These are phyloP conservation scores for Tubosaeta sp. DNA, from an alignment of 768 basidiomycete genomes.

Conservation along the genomic window DNA sequence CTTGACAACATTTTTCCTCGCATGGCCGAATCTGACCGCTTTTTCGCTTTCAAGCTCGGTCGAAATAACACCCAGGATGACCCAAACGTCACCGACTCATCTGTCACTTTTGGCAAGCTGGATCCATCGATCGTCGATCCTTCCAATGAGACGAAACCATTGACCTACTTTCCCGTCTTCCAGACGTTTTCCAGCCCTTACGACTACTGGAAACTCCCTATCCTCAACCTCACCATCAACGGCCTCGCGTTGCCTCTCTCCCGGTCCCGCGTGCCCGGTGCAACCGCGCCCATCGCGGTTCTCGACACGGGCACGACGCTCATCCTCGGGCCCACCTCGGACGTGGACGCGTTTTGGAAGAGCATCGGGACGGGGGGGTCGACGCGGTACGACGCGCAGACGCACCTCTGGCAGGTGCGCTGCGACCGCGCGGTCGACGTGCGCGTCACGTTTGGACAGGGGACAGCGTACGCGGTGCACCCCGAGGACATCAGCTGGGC, in stretches of 20 bases:
- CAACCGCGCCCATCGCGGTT: slow-evolving; percentile 46
- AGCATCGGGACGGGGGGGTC: slow-evolving; percentile 39
- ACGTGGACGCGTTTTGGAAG: slow-evolving; percentile 51
- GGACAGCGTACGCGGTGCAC: slow-evolving; percentile 41
- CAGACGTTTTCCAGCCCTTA: slow-evolving; percentile 32
- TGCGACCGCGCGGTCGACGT: slow-evolving; percentile 47
- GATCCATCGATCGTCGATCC: slow-evolving; percentile 29
- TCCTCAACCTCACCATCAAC: slow-evolving; percentile 44
- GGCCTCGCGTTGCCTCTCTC: slow-evolving; percentile 38
- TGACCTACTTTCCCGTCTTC: slow-evolving; percentile 40
- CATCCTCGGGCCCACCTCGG: slow-evolving; percentile 48
- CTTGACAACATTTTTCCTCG: slow-evolving; percentile 45
- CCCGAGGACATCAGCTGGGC: slow-evolving; percentile 52
- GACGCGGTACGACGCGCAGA: slow-evolving; percentile 32
- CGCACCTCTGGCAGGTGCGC: slow-evolving; percentile 45
- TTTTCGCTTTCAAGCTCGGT: slow-evolving; percentile 50
- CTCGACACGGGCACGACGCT: slow-evolving; percentile 63
- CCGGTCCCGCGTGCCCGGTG: slow-evolving; percentile 40
- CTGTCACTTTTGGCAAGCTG: slow-evolving; percentile 50
- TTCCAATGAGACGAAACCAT: slow-evolving; percentile 28
- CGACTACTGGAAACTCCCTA: slow-evolving; percentile 58
- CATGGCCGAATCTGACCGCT: slow-evolving; percentile 37
- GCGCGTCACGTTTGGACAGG: slow-evolving; percentile 42
- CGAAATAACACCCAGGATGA: slow-evolving; percentile 22
- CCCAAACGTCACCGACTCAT: slow-evolving; percentile 30